Conservation (phyloP, 495 filamentous ascomycete genomes). For the Geoglossum glabrum region DNA sequence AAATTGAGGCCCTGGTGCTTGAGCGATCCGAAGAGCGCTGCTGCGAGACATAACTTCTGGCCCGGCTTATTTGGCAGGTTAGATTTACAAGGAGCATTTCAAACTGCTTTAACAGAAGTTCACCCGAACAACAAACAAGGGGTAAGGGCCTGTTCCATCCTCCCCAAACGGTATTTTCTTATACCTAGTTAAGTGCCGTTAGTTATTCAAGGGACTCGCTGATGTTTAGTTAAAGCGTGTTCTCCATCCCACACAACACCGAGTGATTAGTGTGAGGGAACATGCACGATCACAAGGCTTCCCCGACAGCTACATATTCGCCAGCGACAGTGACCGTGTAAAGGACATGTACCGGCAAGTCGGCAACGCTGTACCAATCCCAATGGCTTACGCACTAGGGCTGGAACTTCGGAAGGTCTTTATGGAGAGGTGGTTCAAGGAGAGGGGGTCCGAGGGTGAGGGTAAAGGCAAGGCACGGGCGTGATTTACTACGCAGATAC, state of each 20-base stretch:
- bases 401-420: not conserved
- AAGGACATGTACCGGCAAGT: slow-evolving; percentile 1
- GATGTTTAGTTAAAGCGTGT: not conserved
- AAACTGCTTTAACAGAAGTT: not conserved
- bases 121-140: slow-evolving; percentile 1
- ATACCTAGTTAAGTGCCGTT: too few relatives aligned
- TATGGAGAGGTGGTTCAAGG: not conserved
- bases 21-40: not conserved
- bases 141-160: not conserved
- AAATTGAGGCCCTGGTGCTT: not conserved
- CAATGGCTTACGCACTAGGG: not conserved
- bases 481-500: not conserved
- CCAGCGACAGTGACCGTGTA: not conserved
- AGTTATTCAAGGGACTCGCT: not conserved
- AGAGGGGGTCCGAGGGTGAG: not conserved
- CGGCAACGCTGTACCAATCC: not conserved
- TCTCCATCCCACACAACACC: not conserved
- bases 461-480: not conserved
- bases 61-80: slow-evolving; percentile 1
- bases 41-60: not conserved
- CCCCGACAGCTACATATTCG: not conserved
- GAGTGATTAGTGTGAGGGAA: not conserved
- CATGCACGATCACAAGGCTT: not conserved
- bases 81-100: not conserved
- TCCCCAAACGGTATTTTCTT: too few relatives aligned